Conservation (phyloP, 371 early-diverging fungal genomes). For the Saksenaea oblongispora region DNA sequence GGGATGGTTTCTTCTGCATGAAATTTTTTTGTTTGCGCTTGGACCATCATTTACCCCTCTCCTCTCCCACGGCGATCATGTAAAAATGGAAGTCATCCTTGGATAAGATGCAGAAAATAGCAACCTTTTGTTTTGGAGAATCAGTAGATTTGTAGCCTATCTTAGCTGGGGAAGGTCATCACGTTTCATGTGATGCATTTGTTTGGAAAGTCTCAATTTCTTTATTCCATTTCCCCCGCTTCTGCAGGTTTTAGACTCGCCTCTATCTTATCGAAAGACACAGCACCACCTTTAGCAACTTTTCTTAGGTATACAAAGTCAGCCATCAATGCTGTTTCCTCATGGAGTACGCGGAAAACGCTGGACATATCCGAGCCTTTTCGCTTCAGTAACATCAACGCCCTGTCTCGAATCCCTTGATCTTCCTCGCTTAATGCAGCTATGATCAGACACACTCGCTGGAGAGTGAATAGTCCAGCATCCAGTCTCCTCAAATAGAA, state of each 20-base stretch:
- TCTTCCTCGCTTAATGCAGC: constrained; percentile 64
- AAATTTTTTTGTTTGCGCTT: not conserved
- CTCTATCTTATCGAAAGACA: constrained; percentile 10
- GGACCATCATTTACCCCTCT: not conserved
- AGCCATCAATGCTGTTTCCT: constrained; percentile 31
- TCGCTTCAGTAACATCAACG: constrained; percentile 27
- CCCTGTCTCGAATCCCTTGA: constrained; percentile 29
- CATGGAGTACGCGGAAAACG: constrained; percentile 31
- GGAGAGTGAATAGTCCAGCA: constrained; percentile 83
- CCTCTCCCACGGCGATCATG: not conserved
- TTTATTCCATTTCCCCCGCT: not conserved
- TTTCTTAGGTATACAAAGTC: constrained; percentile 29
- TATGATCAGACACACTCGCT: constrained; percentile 70
- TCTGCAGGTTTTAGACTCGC: no score
- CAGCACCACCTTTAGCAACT: constrained; percentile 24
- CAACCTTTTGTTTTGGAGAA: no score
- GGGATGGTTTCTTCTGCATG: not conserved
- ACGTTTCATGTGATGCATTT: no score
- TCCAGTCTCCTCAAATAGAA: constrained; percentile 66
- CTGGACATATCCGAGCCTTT: constrained; percentile 26
- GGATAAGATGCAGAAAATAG: no score
- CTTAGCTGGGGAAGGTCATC: no score
- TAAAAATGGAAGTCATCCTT: no score
- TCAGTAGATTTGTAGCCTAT: no score
- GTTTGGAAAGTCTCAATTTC: not conserved